phyloP scores from a whole-genome alignment of 805 yeast genomes.

The Nakazawaea anatomiae region DNA sequence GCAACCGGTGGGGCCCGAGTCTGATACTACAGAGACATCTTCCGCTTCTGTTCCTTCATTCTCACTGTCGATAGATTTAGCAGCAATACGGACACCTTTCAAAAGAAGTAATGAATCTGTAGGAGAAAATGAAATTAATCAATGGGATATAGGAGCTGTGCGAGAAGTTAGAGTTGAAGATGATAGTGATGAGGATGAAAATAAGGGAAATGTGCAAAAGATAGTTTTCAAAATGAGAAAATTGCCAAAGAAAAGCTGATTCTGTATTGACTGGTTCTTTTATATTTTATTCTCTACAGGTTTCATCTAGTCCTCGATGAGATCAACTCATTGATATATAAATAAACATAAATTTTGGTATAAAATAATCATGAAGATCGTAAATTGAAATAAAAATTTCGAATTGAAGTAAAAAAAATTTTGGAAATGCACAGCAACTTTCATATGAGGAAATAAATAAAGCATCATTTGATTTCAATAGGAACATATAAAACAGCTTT shows the following conservation, averaged over 20 bases:
- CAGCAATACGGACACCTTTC: not conserved
- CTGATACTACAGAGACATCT: not conserved
- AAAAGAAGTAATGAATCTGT: not conserved
- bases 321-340: too few relatives aligned
- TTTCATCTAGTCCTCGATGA: too few relatives aligned
- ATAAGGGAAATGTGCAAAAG: not conserved
- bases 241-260: not conserved
- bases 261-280: too few relatives aligned
- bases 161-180: not conserved
- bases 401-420: not conserved
- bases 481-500: conserved; percentile 9
- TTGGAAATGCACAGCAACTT: not conserved
- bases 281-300: too few relatives aligned
- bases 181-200: not conserved
- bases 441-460: not conserved
- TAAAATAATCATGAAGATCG: not conserved
- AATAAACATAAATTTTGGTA: too few relatives aligned
- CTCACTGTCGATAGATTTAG: not conserved
- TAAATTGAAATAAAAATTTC: not conserved
- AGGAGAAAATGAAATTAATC: conserved; percentile 5
- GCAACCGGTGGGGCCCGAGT: not conserved
- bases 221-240: conserved; percentile 2
- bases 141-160: conserved; percentile 2
- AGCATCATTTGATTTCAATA: conserved; percentile 6
- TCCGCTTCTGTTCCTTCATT: not conserved